Conservation (phyloP, 2,329 filamentous ascomycete species). For the Paraphoma sp. region DNA sequence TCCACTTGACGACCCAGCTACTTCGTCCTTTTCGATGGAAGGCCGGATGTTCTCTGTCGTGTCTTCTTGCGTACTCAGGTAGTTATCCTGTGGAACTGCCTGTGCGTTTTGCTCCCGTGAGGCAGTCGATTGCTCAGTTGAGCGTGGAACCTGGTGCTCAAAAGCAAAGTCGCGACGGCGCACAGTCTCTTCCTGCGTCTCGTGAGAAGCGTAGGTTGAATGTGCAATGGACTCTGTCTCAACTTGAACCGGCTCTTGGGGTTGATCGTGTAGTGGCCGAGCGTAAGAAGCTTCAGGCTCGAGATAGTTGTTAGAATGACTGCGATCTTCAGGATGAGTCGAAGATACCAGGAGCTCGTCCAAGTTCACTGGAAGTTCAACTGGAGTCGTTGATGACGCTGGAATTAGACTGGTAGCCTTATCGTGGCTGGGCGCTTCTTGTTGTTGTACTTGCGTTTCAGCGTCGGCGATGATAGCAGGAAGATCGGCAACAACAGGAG, state of each 20-base stretch:
- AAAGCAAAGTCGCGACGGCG: not conserved
- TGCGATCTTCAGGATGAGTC: not conserved
- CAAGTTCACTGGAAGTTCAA: not conserved
- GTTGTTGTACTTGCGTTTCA: not conserved
- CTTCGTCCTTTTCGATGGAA: constrained; percentile 20
- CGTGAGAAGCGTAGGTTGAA: not conserved
- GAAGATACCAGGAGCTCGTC: not conserved
- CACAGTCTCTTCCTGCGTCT: not conserved
- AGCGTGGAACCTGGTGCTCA: constrained; percentile 2
- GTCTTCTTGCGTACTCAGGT: constrained; percentile 26
- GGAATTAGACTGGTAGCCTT: not conserved
- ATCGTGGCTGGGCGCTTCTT: not conserved
- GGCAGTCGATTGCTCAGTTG: constrained; percentile 3
- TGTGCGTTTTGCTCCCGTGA: constrained; percentile 36
- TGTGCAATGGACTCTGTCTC: not conserved
- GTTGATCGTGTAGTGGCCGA: not conserved
- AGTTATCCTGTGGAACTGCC: constrained; percentile 17
- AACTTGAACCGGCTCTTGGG: not conserved
- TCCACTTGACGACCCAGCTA: constrained; percentile 6
- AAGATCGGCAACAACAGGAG: not conserved
- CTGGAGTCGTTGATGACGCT: constrained; percentile 3
- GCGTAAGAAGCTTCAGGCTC: not conserved
- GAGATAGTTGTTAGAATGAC: not conserved
- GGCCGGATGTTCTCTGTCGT: constrained; percentile 17
- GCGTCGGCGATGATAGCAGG: not conserved